Evolutionary conservation across 768 basidiomycete genomes (phyloP).

Genomic region (Boletus coccyginus): DNA sequence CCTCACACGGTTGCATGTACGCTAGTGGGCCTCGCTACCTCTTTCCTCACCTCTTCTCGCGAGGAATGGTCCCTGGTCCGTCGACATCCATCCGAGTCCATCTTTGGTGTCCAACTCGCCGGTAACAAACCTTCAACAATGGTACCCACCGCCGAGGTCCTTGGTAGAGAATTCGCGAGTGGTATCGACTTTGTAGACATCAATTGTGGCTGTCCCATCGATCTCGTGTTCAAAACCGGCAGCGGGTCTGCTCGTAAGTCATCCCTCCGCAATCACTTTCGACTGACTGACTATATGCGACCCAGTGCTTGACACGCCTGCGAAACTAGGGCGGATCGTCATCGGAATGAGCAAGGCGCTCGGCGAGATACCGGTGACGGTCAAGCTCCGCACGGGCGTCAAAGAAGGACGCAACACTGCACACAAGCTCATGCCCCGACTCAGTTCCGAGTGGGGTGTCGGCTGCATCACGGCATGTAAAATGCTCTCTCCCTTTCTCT

Average conservation of each 20-base stretch:
- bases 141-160: constrained; percentile 77
- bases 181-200: constrained; percentile 89
- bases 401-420: constrained; percentile 83
- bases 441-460: constrained; percentile 51
- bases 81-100: constrained; percentile 81
- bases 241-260: constrained; percentile 85
- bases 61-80: constrained; percentile 95
- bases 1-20: not conserved
- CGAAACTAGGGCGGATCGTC: constrained; percentile 81
- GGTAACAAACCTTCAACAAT: constrained; percentile 82
- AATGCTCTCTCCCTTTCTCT: not conserved
- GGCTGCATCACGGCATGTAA: constrained; percentile 42
- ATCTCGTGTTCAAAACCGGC: constrained; percentile 88
- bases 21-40: constrained; percentile 90
- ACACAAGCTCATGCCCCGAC: constrained; percentile 87
- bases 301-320: constrained; percentile 78
- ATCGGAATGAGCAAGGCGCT: constrained; percentile 89
- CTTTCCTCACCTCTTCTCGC: constrained; percentile 83
- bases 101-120: constrained; percentile 90
- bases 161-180: constrained; percentile 63
- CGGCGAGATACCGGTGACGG: constrained; percentile 87
- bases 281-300: not conserved
- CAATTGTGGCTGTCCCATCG: constrained; percentile 97
- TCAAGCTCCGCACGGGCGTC: constrained; percentile 91
- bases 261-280: not conserved